Base-by-base conservation (phyloP, 768 basidiomycete species). In the Cystofilobasidium bisporidii region DNA sequence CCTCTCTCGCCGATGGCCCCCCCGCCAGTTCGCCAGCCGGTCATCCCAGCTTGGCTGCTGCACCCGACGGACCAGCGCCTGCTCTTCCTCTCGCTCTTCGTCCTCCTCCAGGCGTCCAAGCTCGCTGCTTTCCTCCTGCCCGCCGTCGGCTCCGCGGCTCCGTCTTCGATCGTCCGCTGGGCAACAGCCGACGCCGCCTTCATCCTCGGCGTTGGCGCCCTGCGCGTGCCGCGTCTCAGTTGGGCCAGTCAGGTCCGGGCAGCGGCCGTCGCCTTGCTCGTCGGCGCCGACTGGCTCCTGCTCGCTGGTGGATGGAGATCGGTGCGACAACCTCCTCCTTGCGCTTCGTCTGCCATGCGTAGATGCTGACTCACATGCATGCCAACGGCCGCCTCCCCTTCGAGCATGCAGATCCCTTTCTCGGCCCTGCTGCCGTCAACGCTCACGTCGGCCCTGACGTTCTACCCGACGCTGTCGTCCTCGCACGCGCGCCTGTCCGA, bases 51-150 rank as follows among this genome's bases (percentile, higher is more conserved):
- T 28, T 56, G 50, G 38, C n/a, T 56, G 15, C 38, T 56, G n/a
- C 63, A 64, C 53, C 63, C 26, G 10, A 57, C 63, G 3, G 86
- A 88, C 20, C 88, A 91, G 75, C 81, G 91, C 60, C 81, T 88
- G 9, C 89, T 92, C 73, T 82, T 83, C 70, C 80, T 89, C 53
- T 87, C 89, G 69, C 77, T 91, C 30, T 87, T 86, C 11, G 82
- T 85, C 47, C 80, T 91, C 2, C 80, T 88, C 40, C 90, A 92
- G 82, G 90, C 87, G 4, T 64, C 55, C 40, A 69, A 70, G 64
- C 81, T 61, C 53, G 53, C 72, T 61, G 48, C 63, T 59, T 36
- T 60, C 53, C 14, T 68, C 24, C 38, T 43, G 17, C 4, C 33
- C 20, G 4, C 33, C 57, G 45, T 60, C 24, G 56, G 72, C 50